Evolutionary conservation across 2,329 filamentous ascomycete genomes (phyloP).

Genomic region (Teratosphaeria destructans): DNA sequence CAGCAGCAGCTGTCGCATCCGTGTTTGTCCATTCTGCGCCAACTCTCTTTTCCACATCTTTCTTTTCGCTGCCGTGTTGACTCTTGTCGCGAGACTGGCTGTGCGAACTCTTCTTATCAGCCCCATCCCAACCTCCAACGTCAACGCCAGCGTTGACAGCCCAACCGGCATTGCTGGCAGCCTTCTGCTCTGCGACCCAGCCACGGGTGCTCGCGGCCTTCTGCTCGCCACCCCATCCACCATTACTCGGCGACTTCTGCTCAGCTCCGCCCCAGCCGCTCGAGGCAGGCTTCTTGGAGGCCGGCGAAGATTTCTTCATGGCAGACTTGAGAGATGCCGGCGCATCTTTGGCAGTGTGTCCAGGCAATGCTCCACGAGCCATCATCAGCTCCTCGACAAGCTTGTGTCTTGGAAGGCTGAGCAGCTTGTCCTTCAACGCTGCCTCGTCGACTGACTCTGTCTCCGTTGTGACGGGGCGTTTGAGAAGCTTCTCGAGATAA

Average conservation of each 20-base stretch:
- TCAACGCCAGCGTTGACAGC: background rate
- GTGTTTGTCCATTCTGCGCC: background rate
- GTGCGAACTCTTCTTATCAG: background rate
- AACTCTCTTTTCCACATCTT: background rate
- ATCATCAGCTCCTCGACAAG: slow-evolving; percentile 17
- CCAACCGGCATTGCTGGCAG: background rate
- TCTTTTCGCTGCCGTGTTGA: background rate
- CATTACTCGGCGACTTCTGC: background rate
- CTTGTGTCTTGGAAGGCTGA: slow-evolving; percentile 23
- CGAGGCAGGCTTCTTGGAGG: background rate
- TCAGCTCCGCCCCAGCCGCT: background rate
- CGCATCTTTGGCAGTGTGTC: background rate
- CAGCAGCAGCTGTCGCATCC: background rate
- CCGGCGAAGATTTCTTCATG: background rate
- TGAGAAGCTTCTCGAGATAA: slow-evolving; percentile 27
- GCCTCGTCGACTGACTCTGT: slow-evolving; percentile 10
- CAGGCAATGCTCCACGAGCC: background rate
- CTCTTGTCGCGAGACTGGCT: background rate
- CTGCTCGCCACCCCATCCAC: background rate
- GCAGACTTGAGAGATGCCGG: background rate
- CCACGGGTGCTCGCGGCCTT: background rate
- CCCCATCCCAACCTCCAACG: background rate
- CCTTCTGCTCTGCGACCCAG: background rate
- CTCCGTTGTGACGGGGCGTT: slow-evolving; percentile 16
- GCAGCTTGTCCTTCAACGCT: slow-evolving; percentile 13